These are phyloP conservation scores for Ophiostoma montium DNA, from an alignment of 2,329 filamentous ascomycete species.

Conservation along the genomic window DNA sequence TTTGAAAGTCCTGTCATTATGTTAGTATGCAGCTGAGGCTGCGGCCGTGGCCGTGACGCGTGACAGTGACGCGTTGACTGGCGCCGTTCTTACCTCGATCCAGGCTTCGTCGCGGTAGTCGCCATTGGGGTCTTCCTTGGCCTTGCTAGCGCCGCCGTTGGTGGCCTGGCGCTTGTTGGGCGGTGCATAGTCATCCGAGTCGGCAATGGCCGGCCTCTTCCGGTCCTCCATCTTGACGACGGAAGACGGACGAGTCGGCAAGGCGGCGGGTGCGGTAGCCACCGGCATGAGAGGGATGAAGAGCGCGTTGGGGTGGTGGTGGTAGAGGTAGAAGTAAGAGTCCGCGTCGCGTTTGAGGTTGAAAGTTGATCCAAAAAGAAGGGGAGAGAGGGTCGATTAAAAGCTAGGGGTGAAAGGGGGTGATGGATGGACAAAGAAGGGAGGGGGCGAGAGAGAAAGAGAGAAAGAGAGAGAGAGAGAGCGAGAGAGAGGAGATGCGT, in stretches of 20 bases:
- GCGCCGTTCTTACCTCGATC: slow-evolving; percentile 55
- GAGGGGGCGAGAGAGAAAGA: not conserved
- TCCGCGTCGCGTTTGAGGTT: no score
- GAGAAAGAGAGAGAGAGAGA: not conserved
- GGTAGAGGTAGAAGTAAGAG: slow-evolving; percentile 11
- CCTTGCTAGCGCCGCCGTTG: slow-evolving; percentile 54
- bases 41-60: not conserved
- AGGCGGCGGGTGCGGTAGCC: slow-evolving; percentile 57
- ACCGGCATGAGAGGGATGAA: slow-evolving; percentile 65
- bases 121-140: slow-evolving; percentile 30
- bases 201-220: slow-evolving; percentile 80
- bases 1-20: slow-evolving; percentile 79
- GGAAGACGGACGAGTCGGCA: slow-evolving; percentile 58
- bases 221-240: slow-evolving; percentile 97
- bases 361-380: no score
- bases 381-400: no score
- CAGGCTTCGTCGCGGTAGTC: slow-evolving; percentile 46
- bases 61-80: no score
- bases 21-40: no score
- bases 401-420: not conserved
- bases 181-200: slow-evolving; percentile 69
- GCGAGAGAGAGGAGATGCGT: slow-evolving; percentile 14
- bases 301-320: slow-evolving; percentile 14
- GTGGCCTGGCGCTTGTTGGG: slow-evolving; percentile 85
- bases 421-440: not conserved